A percentile compares a stretch with the other conserved stretches of the same genome.
Conservation (phyloP, 2,329 filamentous ascomycete species). For the Nemania abortiva region DNA sequence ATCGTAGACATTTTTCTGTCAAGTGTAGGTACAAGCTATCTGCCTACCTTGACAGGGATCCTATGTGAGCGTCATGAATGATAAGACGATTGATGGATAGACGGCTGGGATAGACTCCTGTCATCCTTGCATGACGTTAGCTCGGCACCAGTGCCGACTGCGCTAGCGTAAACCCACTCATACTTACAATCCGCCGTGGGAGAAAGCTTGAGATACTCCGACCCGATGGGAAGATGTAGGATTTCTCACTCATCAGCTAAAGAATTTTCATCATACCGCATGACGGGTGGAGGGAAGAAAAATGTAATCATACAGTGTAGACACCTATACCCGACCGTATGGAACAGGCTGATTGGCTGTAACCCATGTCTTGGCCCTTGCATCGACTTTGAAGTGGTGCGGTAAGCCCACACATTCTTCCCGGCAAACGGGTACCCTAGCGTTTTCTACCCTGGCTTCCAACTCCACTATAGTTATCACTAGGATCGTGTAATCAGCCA, state of each 20-base stretch:
- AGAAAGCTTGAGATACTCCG: conserved; percentile 21
- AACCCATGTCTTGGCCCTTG: conserved; percentile 10
- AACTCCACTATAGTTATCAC: too few relatives aligned
- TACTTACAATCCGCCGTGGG: not conserved
- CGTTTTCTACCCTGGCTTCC: not conserved
- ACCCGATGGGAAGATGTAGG: not conserved
- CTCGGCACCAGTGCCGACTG: conserved; percentile 16
- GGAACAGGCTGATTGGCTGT: not conserved
- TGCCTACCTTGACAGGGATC: not conserved
- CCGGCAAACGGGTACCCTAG: not conserved
- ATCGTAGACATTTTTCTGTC: not conserved
- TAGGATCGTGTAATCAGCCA: too few relatives aligned
- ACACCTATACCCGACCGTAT: not conserved
- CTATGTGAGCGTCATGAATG: not conserved
- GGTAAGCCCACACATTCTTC: not conserved
- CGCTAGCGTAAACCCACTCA: conserved; percentile 1
- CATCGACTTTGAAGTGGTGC: not conserved
- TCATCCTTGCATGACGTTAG: conserved; percentile 1
- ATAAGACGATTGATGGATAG: not conserved
- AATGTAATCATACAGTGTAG: not conserved
- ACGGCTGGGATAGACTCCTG: not conserved
- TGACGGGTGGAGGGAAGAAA: not conserved
- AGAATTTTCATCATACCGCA: not conserved
- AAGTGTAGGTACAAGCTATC: not conserved
- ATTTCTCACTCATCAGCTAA: not conserved